Evolutionary conservation across 2,329 filamentous ascomycete species (phyloP).

Genomic region (Botrytis aclada): DNA sequence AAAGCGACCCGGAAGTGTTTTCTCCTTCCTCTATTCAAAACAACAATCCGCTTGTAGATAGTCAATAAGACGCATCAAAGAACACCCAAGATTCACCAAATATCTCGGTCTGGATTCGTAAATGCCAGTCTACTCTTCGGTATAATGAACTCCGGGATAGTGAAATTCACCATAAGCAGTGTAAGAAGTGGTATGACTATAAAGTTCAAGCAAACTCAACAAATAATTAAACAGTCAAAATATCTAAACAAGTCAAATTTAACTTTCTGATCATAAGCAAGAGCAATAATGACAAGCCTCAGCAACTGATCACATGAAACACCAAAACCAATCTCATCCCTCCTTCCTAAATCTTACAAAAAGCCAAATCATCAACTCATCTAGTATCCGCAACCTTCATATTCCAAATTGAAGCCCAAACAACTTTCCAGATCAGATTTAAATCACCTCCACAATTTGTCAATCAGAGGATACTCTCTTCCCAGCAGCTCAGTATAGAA

Average conservation of each 20-base stretch:
- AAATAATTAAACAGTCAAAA: background rate
- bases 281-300: background rate
- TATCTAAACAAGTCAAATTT: background rate
- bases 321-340: too few species aligned
- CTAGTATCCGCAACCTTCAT: background rate
- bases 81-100: background rate
- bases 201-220: too few species aligned
- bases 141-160: background rate
- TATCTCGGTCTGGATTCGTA: too few species aligned
- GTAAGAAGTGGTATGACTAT: background rate
- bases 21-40: background rate
- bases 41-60: background rate
- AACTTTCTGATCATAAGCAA: background rate
- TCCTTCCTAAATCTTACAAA: too few species aligned
- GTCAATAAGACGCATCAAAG: too few species aligned
- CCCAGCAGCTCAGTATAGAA: background rate
- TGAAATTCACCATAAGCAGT: background rate
- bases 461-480: background rate
- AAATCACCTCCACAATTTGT: background rate
- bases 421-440: too few species aligned
- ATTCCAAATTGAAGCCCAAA: background rate
- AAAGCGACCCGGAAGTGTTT: background rate
- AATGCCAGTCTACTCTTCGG: background rate
- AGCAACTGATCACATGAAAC: background rate
- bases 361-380: background rate